phyloP scores from a whole-genome alignment of 2,329 filamentous ascomycete genomes.

The Pyrenochaeta sp. region DNA sequence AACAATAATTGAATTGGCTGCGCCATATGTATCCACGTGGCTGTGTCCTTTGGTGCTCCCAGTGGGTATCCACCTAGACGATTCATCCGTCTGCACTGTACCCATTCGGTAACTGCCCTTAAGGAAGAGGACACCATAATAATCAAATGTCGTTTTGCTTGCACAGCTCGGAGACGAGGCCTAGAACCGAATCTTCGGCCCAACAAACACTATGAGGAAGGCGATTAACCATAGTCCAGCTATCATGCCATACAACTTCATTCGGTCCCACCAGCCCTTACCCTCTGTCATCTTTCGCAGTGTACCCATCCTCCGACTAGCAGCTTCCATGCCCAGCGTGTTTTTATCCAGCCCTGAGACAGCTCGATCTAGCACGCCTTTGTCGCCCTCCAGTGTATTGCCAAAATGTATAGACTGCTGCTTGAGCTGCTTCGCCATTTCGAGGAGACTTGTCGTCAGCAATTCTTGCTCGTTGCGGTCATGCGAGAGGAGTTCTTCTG shows the following conservation, averaged over 20 bases:
- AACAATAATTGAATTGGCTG: background rate
- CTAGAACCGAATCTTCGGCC: constrained; percentile 87
- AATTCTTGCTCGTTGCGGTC: constrained; percentile 84
- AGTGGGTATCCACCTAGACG: constrained; percentile 1
- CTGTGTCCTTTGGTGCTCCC: background rate
- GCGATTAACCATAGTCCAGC: constrained; percentile 81
- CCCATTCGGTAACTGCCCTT: background rate
- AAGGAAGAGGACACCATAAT: background rate
- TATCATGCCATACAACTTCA: constrained; percentile 86
- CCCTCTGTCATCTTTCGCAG: constrained; percentile 85
- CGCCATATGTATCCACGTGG: background rate
- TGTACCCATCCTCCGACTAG: constrained; percentile 78
- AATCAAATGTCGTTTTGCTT: background rate
- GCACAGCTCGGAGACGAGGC: background rate
- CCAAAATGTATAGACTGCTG: constrained; percentile 76
- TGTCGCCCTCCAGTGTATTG: constrained; percentile 75
- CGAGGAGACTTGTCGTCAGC: constrained; percentile 81
- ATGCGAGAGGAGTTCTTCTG: constrained; percentile 76
- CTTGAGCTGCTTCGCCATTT: constrained; percentile 81
- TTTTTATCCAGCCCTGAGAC: constrained; percentile 80
- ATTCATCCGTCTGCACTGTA: no score
- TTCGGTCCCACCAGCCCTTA: constrained; percentile 83
- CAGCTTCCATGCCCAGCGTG: constrained; percentile 77
- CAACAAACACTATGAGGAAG: constrained; percentile 81
- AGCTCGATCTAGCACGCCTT: constrained; percentile 75